These are phyloP conservation scores for Solanum ahanhuiri DNA, from an alignment of 257 asterid species.

Conservation along the genomic window DNA sequence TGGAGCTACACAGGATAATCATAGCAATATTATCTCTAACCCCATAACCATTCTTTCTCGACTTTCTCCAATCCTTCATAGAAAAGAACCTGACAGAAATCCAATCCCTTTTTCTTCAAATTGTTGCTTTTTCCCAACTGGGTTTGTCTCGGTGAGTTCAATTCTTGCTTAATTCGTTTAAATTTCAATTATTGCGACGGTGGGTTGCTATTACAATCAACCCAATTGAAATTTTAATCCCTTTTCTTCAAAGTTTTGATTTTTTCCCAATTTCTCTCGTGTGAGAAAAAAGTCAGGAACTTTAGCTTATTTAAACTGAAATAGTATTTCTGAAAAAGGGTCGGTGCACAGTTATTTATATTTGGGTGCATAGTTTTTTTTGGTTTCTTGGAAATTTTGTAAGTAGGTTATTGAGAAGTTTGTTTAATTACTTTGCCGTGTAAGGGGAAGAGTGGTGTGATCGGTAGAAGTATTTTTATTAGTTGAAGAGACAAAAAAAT, in stretches of 20 bases:
- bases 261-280: not conserved
- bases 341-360: too few relatives aligned
- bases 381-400: not conserved
- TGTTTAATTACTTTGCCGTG: not conserved
- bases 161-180: not conserved
- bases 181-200: not conserved
- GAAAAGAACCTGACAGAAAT: conserved; percentile 7
- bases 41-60: not conserved
- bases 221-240: too few relatives aligned
- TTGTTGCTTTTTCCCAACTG: not conserved
- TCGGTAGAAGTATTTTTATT: not conserved
- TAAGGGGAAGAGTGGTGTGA: not conserved
- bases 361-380: not conserved
- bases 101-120: not conserved
- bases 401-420: not conserved
- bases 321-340: not conserved
- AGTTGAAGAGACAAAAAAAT: not conserved
- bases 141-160: not conserved
- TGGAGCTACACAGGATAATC: not conserved
- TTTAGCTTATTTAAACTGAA: not conserved
- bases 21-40: not conserved
- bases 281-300: not conserved
- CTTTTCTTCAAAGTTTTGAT: not conserved
- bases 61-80: conserved; percentile 4
- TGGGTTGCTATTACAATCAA: not conserved